Evolutionary conservation across 2,329 filamentous ascomycete species (phyloP).

Genomic region (Ophiostoma triangulosporum): DNA sequence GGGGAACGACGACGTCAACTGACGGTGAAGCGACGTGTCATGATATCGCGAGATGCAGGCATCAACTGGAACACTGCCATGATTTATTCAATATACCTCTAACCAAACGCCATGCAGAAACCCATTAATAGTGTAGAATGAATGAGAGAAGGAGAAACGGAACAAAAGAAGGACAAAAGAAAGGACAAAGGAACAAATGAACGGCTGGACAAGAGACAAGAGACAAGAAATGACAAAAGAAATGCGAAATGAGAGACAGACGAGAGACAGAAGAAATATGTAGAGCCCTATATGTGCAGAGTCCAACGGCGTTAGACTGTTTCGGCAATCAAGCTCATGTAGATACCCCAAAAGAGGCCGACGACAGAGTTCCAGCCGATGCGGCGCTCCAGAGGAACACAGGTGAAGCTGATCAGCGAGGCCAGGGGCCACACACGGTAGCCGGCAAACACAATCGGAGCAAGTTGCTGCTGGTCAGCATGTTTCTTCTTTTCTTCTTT

Average conservation of each 20-base stretch:
- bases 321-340: constrained; percentile 35
- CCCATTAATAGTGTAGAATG: background rate
- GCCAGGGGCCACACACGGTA: constrained; percentile 40
- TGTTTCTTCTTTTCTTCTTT: too few species aligned
- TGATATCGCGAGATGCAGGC: background rate
- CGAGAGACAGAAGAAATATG: background rate
- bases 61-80: too few species aligned
- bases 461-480: constrained; percentile 21
- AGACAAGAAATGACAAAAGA: background rate
- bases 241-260: background rate
- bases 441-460: constrained; percentile 34
- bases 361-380: constrained; percentile 37
- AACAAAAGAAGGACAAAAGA: background rate
- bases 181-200: background rate
- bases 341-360: constrained; percentile 36
- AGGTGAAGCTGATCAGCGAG: constrained; percentile 36
- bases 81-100: background rate
- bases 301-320: constrained; percentile 19
- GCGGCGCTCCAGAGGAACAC: constrained; percentile 33
- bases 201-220: background rate
- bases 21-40: background rate
- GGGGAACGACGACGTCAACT: background rate
- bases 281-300: too few species aligned
- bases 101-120: background rate
- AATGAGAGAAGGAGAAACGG: background rate